Evolutionary conservation across 1,284 basidiomycete genomes (phyloP).

Genomic region (Pseudozyma pruni): DNA sequence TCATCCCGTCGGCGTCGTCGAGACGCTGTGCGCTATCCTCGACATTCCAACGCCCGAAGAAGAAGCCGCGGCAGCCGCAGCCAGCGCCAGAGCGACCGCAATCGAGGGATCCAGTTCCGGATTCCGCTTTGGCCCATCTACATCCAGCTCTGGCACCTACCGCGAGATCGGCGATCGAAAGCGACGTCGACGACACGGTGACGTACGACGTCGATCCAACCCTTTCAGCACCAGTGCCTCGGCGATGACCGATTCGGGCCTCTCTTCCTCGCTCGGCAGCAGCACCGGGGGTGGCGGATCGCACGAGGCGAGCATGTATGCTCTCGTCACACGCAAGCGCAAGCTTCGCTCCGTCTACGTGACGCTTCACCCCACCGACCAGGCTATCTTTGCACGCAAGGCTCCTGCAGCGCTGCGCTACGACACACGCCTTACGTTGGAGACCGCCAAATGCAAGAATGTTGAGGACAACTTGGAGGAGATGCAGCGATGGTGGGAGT

Average conservation of each 20-base stretch:
- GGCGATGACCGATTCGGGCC: slow-evolving; percentile 29
- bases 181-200: slow-evolving; percentile 34
- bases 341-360: slow-evolving; percentile 48
- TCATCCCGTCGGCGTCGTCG: slow-evolving; percentile 47
- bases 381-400: slow-evolving; percentile 49
- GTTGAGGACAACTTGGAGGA: slow-evolving; percentile 47
- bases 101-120: slow-evolving; percentile 32
- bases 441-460: slow-evolving; percentile 40
- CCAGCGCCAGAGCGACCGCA: slow-evolving; percentile 12
- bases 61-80: slow-evolving; percentile 36
- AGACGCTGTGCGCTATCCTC: slow-evolving; percentile 45
- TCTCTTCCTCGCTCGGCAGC: slow-evolving; percentile 32
- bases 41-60: slow-evolving; percentile 48
- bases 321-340: slow-evolving; percentile 46
- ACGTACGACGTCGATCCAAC: slow-evolving; percentile 38
- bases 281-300: slow-evolving; percentile 13
- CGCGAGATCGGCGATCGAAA: slow-evolving; percentile 36
- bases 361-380: slow-evolving; percentile 43
- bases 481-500: slow-evolving; percentile 53
- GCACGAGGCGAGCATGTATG: slow-evolving; percentile 41
- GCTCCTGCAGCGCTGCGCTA: slow-evolving; percentile 37
- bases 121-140: slow-evolving; percentile 33
- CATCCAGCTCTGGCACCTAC: slow-evolving; percentile 43
- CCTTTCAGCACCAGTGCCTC: slow-evolving; percentile 29
- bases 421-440: slow-evolving; percentile 44